Evolutionary conservation across 306 rosid genomes (phyloP).

Genomic region (Trifolium dubium): DNA sequence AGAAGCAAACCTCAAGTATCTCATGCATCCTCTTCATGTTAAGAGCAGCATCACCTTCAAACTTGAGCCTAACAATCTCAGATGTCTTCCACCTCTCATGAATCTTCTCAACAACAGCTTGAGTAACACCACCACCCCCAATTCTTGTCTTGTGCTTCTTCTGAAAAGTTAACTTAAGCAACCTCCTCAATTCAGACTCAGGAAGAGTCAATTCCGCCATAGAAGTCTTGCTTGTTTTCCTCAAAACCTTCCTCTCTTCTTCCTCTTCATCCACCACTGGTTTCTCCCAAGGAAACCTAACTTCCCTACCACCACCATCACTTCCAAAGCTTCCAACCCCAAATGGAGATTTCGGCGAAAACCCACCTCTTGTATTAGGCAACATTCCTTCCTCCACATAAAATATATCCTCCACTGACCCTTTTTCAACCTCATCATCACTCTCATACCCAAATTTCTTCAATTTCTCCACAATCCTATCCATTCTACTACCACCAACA

Average conservation of each 20-base stretch:
- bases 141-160: constrained; percentile 97
- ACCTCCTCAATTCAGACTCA: constrained; percentile 88
- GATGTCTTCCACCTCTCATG: constrained; percentile 84
- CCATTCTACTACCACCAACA: constrained; percentile 66
- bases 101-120: constrained; percentile 82
- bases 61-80: constrained; percentile 88
- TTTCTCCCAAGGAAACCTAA: constrained; percentile 96
- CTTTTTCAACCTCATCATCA: constrained; percentile 54
- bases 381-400: constrained; percentile 84
- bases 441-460: constrained; percentile 82
- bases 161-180: constrained; percentile 71
- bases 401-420: constrained; percentile 92
- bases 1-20: constrained; percentile 77
- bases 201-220: constrained; percentile 93
- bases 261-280: constrained; percentile 50
- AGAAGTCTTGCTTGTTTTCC: constrained; percentile 60
- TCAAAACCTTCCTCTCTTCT: constrained; percentile 41
- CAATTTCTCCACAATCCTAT: constrained; percentile 79
- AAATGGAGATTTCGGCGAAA: constrained; percentile 66
- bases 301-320: constrained; percentile 59
- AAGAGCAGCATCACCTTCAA: constrained; percentile 91
- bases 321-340: constrained; percentile 75
- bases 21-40: constrained; percentile 98
- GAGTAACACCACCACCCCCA: constrained; percentile 84
- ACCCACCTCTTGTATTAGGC: constrained; percentile 85